Conservation (phyloP, 73 alveolate species). For the Paraurostyla sp. region DNA sequence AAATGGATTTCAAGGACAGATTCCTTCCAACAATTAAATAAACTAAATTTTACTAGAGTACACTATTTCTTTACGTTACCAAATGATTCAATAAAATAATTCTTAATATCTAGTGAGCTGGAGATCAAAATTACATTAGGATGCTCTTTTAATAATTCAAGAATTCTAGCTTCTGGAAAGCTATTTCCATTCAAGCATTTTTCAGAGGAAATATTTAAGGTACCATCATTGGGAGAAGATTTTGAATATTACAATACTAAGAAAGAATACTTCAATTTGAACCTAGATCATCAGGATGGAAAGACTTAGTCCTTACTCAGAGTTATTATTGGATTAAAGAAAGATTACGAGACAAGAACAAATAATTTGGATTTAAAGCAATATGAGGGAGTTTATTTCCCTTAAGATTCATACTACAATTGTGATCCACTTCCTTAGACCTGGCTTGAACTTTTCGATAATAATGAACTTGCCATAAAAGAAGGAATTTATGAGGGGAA, state of each 20-base stretch:
- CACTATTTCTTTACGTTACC: constrained; percentile 64
- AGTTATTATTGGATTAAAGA: constrained; percentile 41
- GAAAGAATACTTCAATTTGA: not conserved
- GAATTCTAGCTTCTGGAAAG: not conserved
- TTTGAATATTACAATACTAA: constrained; percentile 19
- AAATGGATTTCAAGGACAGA: not conserved
- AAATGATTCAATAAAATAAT: not conserved
- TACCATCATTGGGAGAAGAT: not conserved
- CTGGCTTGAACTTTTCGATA: constrained; percentile 57
- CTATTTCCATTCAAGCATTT: not conserved
- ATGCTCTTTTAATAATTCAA: not conserved
- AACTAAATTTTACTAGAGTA: constrained; percentile 37
- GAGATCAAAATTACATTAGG: constrained; percentile 58
- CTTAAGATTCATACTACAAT: constrained; percentile 54
- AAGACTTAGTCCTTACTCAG: no score
- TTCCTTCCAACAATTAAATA: no score
- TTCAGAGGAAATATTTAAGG: not conserved
- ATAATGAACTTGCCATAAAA: not conserved
- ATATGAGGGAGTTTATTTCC: constrained; percentile 53
- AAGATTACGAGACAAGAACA: constrained; percentile 63
- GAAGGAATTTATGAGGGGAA: not conserved
- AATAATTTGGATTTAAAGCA: constrained; percentile 36
- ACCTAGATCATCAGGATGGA: no score
- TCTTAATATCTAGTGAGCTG: constrained; percentile 14
- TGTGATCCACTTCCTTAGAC: constrained; percentile 71